Percentiles rank a stretch among this genome's conserved stretches.
Conservation (phyloP, 192 early-diverging fungal species). For the Coemansia sp. region DNA sequence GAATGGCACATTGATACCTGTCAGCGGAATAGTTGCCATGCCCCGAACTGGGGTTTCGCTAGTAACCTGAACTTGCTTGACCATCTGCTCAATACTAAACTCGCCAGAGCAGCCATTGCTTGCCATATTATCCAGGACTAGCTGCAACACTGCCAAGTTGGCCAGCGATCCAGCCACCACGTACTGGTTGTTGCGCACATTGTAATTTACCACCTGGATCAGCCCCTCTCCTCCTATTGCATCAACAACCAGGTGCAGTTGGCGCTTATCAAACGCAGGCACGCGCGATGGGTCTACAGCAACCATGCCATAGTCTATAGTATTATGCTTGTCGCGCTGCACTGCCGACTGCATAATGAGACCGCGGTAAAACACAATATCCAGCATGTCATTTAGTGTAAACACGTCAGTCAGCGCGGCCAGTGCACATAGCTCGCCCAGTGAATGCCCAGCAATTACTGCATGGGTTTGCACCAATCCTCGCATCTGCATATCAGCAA, state of each 20-base stretch:
- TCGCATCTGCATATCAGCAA: constrained; percentile 83
- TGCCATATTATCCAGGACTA: constrained; percentile 63
- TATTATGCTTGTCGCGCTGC: constrained; percentile 68
- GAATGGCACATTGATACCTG: constrained; percentile 95
- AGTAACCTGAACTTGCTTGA: constrained; percentile 59
- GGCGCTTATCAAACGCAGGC: constrained; percentile 68
- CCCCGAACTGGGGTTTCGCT: constrained; percentile 73
- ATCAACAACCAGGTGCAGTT: constrained; percentile 62
- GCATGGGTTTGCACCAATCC: constrained; percentile 75
- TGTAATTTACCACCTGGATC: constrained; percentile 94
- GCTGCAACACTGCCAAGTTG: constrained; percentile 80
- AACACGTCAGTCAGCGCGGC: constrained; percentile 78
- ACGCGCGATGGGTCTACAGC: constrained; percentile 88
- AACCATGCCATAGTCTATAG: constrained; percentile 91
- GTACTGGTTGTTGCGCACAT: constrained; percentile 93
- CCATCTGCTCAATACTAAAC: constrained; percentile 60
- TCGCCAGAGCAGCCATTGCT: neutral
- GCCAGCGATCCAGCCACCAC: constrained; percentile 81
- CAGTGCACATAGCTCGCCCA: constrained; percentile 90
- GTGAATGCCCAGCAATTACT: constrained; percentile 89
- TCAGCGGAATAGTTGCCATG: constrained; percentile 81
- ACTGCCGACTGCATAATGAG: constrained; percentile 97
- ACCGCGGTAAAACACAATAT: constrained; percentile 92
- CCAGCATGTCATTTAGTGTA: constrained; percentile 75
- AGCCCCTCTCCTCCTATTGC: constrained; percentile 77